phyloP scores from a whole-genome alignment of 2,329 filamentous ascomycete species.

The Microdochium trichocladiopsis region DNA sequence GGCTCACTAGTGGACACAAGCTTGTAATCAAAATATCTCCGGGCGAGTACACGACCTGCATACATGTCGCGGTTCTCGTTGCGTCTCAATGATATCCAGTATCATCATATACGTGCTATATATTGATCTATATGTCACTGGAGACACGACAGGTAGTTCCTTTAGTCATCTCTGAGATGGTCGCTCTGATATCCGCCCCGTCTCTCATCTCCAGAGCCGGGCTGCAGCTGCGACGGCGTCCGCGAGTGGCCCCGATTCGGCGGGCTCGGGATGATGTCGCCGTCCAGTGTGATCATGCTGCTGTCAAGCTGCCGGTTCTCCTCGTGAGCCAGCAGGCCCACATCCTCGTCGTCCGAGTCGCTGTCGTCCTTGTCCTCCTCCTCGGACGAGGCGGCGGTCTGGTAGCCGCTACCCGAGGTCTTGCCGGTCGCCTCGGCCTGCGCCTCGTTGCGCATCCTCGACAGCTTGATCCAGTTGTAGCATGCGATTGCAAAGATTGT shows the following conservation, averaged over 20 bases:
- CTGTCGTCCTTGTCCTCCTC: conserved; percentile 29
- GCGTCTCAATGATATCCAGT: conserved; percentile 1
- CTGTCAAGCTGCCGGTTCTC: conserved; percentile 24
- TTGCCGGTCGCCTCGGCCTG: conserved; percentile 40
- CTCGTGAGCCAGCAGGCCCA: conserved; percentile 33
- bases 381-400: conserved; percentile 18
- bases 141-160: not conserved
- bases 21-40: no score
- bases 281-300: conserved; percentile 29
- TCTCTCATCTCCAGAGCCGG: not conserved
- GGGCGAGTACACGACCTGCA: no score
- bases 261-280: conserved; percentile 29
- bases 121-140: conserved; percentile 8
- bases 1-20: no score
- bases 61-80: no score
- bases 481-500: conserved; percentile 80
- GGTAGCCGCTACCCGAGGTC: conserved; percentile 13
- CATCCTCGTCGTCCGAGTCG: conserved; percentile 38
- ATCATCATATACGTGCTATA: conserved; percentile 7
- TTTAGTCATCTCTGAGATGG: not conserved
- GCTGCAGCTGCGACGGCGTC: not conserved
- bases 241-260: conserved; percentile 6
- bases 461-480: conserved; percentile 94
- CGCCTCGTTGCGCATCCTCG: conserved; percentile 78
- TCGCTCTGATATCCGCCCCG: not conserved